A percentile compares a stretch with the other conserved stretches of the same genome.
These are phyloP conservation scores for Prinsepia uniflora DNA, from an alignment of 306 rosid species.

Conservation along the genomic window DNA sequence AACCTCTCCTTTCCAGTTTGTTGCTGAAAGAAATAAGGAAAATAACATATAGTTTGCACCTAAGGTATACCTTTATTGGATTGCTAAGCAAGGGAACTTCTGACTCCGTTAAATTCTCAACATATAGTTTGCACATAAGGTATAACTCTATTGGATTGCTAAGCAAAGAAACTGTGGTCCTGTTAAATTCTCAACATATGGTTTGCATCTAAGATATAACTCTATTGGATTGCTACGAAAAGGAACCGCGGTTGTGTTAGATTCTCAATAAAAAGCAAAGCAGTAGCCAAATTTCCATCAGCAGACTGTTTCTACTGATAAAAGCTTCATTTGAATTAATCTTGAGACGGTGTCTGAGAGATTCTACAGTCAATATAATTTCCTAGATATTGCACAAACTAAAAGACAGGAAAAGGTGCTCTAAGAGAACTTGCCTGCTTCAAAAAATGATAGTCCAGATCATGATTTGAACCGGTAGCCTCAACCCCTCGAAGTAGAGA, in stretches of 20 bases:
- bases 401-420: slow-evolving; percentile 9
- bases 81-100: background rate
- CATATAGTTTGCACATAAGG: slow-evolving; percentile 7
- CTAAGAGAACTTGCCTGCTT: slow-evolving; percentile 47
- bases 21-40: slow-evolving; percentile 6
- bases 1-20: slow-evolving; percentile 13
- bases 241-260: slow-evolving; percentile 7
- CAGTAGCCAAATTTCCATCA: slow-evolving; percentile 2
- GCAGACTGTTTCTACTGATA: slow-evolving; percentile 1
- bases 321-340: slow-evolving; percentile 8
- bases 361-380: slow-evolving; percentile 11
- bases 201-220: slow-evolving; percentile 1
- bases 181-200: slow-evolving; percentile 3
- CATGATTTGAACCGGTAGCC: slow-evolving; percentile 67
- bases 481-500: slow-evolving; percentile 53
- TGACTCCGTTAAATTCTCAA: slow-evolving; percentile 12
- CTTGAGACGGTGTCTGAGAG: slow-evolving; percentile 16
- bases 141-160: background rate
- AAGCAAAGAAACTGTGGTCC: background rate
- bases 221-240: background rate
- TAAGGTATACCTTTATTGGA: background rate
- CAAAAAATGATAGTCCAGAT: slow-evolving; percentile 44
- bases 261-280: slow-evolving; percentile 21
- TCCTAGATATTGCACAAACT: slow-evolving; percentile 12
- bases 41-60: background rate